phyloP scores from a whole-genome alignment of 1,284 basidiomycete species.

The Puccinia horiana region DNA sequence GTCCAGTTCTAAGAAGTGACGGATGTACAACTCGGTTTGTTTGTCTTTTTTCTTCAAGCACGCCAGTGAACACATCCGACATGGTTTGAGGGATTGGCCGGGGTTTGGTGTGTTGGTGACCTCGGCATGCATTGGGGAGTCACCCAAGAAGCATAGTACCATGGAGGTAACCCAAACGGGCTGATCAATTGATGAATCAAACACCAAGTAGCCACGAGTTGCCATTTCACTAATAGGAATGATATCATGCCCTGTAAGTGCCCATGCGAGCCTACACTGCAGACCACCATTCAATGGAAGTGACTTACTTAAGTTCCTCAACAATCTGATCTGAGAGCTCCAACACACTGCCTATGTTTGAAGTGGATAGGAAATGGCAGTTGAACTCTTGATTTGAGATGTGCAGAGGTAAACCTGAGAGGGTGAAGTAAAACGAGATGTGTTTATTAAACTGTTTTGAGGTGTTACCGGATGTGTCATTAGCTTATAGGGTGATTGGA shows the following conservation, averaged over 20 bases:
- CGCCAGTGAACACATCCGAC: neutral
- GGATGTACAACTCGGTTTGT: neutral
- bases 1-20: neutral
- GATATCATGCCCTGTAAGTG: too few relatives aligned
- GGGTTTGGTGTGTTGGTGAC: neutral
- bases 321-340: too few relatives aligned
- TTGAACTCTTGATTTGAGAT: too few relatives aligned
- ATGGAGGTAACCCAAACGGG: neutral
- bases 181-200: neutral
- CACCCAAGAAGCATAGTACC: neutral
- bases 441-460: too few relatives aligned
- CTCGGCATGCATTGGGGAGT: neutral
- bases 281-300: constrained; percentile 19
- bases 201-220: neutral
- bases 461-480: too few relatives aligned
- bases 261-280: neutral
- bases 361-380: too few relatives aligned
- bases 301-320: constrained; percentile 55
- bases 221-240: constrained; percentile 1
- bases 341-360: too few relatives aligned
- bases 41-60: neutral
- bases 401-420: too few relatives aligned
- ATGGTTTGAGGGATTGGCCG: neutral
- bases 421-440: too few relatives aligned
- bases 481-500: too few relatives aligned